phyloP scores from a whole-genome alignment of 305 asterid species.

The Fraxinus baroniana region DNA sequence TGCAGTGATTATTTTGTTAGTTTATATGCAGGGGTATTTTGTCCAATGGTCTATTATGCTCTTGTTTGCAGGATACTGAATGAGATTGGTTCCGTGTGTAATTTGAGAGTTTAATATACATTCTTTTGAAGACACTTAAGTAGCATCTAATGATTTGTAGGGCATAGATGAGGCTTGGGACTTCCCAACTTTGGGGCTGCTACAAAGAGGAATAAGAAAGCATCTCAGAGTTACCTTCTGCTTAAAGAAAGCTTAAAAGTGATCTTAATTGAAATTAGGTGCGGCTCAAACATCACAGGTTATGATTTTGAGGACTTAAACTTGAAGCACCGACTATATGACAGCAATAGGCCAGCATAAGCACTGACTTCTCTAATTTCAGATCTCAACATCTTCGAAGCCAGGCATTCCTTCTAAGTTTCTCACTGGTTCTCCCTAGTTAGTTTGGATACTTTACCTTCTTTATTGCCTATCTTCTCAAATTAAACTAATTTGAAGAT shows the following conservation, averaged over 20 bases:
- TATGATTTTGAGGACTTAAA: neutral
- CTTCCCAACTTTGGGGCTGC: neutral
- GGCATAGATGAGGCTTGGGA: neutral
- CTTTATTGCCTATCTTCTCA: neutral
- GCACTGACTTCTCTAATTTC: neutral
- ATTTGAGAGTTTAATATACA: neutral
- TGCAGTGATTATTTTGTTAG: neutral
- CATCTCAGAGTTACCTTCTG: neutral
- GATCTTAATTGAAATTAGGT: too few relatives aligned
- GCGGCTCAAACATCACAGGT: neutral
- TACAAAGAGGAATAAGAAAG: neutral
- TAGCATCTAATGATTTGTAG: neutral
- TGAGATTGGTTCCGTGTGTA: neutral
- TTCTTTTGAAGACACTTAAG: neutral
- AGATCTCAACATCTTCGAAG: neutral
- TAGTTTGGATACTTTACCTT: too few relatives aligned
- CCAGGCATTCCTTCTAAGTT: neutral
- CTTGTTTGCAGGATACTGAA: neutral
- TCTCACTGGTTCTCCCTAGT: neutral
- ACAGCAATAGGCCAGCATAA: neutral
- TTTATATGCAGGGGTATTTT: neutral
- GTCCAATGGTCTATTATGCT: neutral
- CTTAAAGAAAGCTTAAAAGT: neutral
- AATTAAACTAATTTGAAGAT: neutral
- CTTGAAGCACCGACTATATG: neutral